Evolutionary conservation across 1,284 basidiomycete genomes (phyloP).

Genomic region (Cutaneotrichosporon cutaneum): DNA sequence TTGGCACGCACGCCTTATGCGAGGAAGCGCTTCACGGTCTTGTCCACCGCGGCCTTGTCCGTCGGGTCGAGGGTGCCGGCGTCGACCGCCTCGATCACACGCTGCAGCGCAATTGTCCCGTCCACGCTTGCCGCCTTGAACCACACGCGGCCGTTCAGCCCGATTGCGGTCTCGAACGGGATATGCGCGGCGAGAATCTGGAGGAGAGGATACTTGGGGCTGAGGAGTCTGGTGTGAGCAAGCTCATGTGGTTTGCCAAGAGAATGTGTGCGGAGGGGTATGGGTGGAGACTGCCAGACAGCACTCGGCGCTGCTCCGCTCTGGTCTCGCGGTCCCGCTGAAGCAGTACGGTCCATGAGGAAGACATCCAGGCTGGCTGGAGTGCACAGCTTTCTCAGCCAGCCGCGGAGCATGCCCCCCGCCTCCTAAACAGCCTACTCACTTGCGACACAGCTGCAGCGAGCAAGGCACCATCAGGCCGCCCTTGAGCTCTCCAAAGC

Average conservation of each 20-base stretch:
- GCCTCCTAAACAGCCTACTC: conserved; percentile 21
- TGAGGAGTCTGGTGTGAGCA: conserved; percentile 47
- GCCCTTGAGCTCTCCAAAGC: conserved; percentile 55
- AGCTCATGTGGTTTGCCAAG: no score
- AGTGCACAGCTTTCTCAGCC: not conserved
- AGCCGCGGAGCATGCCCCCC: not conserved
- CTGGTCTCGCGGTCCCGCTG: no score
- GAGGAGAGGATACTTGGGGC: conserved; percentile 50
- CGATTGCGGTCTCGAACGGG: conserved; percentile 56
- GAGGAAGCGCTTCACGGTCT: conserved; percentile 30
- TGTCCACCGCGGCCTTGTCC: conserved; percentile 36
- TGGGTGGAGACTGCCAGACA: not conserved
- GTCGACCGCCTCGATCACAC: conserved; percentile 46
- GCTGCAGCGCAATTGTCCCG: conserved; percentile 51
- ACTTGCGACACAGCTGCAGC: conserved; percentile 49
- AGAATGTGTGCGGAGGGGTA: no score
- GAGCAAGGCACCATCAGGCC: conserved; percentile 51
- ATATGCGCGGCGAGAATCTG: conserved; percentile 39
- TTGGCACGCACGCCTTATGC: conserved; percentile 11
- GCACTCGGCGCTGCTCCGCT: not conserved
- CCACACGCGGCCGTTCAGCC: conserved; percentile 57
- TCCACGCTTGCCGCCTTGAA: conserved; percentile 50
- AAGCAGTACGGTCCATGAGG: not conserved
- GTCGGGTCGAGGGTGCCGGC: conserved; percentile 31
- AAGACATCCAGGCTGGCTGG: not conserved